Conservation (phyloP, 202 grass and related monocot species). For the Carex sylvatica region DNA sequence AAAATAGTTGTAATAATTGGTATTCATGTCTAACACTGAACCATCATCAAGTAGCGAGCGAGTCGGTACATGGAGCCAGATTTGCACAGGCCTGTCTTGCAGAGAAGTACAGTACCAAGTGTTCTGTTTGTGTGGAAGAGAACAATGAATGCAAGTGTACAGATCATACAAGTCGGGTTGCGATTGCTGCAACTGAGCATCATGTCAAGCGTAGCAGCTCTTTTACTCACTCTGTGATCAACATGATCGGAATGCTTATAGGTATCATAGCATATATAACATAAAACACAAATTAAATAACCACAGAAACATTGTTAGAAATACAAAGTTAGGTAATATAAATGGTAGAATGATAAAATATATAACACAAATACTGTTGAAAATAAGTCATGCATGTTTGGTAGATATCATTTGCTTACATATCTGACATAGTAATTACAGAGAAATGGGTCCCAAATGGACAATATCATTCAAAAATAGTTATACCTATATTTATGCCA, state of each 20-base stretch:
- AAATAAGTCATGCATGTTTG: not conserved
- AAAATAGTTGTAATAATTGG: slow-evolving; percentile 19
- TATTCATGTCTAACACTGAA: slow-evolving; percentile 19
- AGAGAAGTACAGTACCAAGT: slow-evolving; percentile 12
- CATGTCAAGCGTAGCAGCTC: slow-evolving; percentile 51
- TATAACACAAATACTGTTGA: not conserved
- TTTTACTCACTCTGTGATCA: slow-evolving; percentile 65
- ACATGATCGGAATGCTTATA: slow-evolving; percentile 91
- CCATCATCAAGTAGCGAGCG: slow-evolving; percentile 47
- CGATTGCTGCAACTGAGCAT: slow-evolving; percentile 20
- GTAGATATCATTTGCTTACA: not conserved
- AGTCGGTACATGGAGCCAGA: slow-evolving; percentile 47
- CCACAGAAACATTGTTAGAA: not conserved
- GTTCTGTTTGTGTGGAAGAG: slow-evolving; percentile 41
- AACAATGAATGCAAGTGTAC: slow-evolving; percentile 40
- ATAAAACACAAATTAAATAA: not conserved
- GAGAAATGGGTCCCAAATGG: not conserved
- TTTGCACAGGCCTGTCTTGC: slow-evolving; percentile 27
- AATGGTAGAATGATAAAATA: not conserved
- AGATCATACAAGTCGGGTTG: not conserved
- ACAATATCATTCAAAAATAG: not conserved
- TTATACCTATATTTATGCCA: too few species aligned
- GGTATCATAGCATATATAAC: slow-evolving; percentile 32
- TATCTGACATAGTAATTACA: not conserved
- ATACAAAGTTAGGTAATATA: not conserved